Evolutionary conservation across 176 grass and related monocot genomes (phyloP).

Genomic region (Lolium rigidum): DNA sequence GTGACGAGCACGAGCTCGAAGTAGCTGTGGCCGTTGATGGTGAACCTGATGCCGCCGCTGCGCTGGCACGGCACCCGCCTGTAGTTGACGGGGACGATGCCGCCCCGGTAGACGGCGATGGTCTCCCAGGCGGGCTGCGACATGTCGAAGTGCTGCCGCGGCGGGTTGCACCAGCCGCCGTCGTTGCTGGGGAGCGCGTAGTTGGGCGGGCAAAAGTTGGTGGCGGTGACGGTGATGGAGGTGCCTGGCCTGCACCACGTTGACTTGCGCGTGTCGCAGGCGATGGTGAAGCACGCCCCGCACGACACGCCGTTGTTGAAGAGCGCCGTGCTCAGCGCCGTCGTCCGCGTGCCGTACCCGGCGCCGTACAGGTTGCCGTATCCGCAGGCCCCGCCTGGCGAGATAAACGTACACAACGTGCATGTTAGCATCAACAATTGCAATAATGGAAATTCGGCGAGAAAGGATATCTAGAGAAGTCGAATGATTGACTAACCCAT

Average conservation of each 20-base stretch:
- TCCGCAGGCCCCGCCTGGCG: constrained; percentile 77
- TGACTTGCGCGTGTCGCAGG: constrained; percentile 42
- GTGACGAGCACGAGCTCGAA: constrained; percentile 53
- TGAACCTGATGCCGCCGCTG: constrained; percentile 62
- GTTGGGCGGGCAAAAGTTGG: constrained; percentile 75
- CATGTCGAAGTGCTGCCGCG: constrained; percentile 80
- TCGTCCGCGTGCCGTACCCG: constrained; percentile 47
- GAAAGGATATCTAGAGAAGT: background rate
- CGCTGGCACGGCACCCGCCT: constrained; percentile 50
- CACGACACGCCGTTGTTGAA: constrained; percentile 57
- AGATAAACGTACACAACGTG: background rate
- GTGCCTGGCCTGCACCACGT: constrained; percentile 41
- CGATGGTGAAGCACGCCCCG: constrained; percentile 53
- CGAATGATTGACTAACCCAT: constrained; percentile 22
- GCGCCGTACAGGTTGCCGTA: constrained; percentile 72
- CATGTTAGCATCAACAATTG: background rate
- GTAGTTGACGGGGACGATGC: constrained; percentile 72
- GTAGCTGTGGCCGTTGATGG: constrained; percentile 60
- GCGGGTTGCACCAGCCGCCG: constrained; percentile 83
- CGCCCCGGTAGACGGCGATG: constrained; percentile 65
- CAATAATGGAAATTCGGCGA: background rate
- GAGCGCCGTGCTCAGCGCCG: constrained; percentile 58
- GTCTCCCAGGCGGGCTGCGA: constrained; percentile 79
- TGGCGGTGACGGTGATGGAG: constrained; percentile 47
- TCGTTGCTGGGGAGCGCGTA: constrained; percentile 49